Conservation (phyloP, 345 rosid species). For the Eucalyptus pauciflora region DNA sequence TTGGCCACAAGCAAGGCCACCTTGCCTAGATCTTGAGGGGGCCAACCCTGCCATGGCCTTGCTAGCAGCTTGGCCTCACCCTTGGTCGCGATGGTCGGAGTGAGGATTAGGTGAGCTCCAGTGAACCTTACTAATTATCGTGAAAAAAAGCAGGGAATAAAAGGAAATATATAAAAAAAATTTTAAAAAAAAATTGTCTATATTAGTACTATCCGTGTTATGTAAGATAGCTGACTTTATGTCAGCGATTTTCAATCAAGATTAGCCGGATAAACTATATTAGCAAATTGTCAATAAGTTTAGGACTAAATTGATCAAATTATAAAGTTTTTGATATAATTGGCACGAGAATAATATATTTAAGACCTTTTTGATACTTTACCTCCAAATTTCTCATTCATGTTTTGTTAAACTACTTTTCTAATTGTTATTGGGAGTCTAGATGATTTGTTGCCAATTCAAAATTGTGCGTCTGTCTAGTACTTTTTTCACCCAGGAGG, state of each 20-base stretch:
- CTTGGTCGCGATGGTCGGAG: rapidly evolving
- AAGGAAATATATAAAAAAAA: too few relatives aligned
- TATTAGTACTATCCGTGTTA: rapidly evolving
- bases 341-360: too few relatives aligned
- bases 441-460: not conserved
- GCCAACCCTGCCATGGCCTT: not conserved
- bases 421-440: too few relatives aligned
- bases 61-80: rapidly evolving
- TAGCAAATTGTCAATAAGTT: too few relatives aligned
- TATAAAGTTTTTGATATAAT: too few relatives aligned
- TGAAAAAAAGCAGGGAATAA: too few relatives aligned
- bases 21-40: not conserved
- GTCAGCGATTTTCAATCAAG: rapidly evolving
- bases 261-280: too few relatives aligned
- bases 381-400: too few relatives aligned
- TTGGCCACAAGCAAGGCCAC: rapidly evolving
- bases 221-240: rapidly evolving
- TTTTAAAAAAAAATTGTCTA: too few relatives aligned
- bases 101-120: not conserved
- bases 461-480: not conserved
- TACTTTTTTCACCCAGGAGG: not conserved
- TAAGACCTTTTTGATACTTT: too few relatives aligned
- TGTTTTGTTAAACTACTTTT: not conserved
- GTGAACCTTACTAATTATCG: rapidly evolving
- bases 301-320: too few relatives aligned